phyloP scores from a whole-genome alignment of 2,329 filamentous ascomycete species.

The Magnaporthales sp. region DNA sequence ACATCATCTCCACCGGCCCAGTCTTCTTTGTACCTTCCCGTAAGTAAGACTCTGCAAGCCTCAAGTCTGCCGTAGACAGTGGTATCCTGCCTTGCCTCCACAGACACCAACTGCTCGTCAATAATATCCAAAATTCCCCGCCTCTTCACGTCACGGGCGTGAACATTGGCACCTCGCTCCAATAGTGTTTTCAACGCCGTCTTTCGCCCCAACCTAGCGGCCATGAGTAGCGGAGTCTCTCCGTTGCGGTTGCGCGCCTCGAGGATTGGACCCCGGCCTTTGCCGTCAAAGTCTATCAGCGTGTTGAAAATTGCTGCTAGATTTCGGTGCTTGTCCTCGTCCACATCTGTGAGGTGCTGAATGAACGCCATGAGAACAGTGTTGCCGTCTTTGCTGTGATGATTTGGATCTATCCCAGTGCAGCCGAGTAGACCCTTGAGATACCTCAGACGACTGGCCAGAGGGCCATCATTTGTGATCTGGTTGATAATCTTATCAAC shows the following conservation, averaged over 20 bases:
- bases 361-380: slow-evolving; percentile 50
- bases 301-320: slow-evolving; percentile 34
- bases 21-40: slow-evolving; percentile 9
- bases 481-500: background rate
- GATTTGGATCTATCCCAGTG: slow-evolving; percentile 38
- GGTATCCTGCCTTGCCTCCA: slow-evolving; percentile 14
- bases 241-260: slow-evolving; percentile 43
- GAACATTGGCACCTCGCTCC: slow-evolving; percentile 24
- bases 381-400: slow-evolving; percentile 41
- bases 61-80: slow-evolving; percentile 22
- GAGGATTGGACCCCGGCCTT: slow-evolving; percentile 28
- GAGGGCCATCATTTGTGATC: slow-evolving; percentile 8
- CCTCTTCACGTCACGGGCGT: slow-evolving; percentile 21
- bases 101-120: slow-evolving; percentile 12
- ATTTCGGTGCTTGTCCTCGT: slow-evolving; percentile 36
- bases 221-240: slow-evolving; percentile 47
- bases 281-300: slow-evolving; percentile 24
- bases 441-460: slow-evolving; percentile 17
- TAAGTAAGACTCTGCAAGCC: slow-evolving; percentile 21
- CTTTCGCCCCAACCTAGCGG: slow-evolving; percentile 43
- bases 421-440: slow-evolving; percentile 22
- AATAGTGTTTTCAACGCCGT: slow-evolving; percentile 36
- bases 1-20: slow-evolving; percentile 3
- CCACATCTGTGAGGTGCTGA: slow-evolving; percentile 38
- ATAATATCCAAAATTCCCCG: slow-evolving; percentile 22